Evolutionary conservation across 805 yeast genomes (phyloP), one percentile per base, ranked within the genome.

Genomic region (Blastobotrys attinorum): DNA sequence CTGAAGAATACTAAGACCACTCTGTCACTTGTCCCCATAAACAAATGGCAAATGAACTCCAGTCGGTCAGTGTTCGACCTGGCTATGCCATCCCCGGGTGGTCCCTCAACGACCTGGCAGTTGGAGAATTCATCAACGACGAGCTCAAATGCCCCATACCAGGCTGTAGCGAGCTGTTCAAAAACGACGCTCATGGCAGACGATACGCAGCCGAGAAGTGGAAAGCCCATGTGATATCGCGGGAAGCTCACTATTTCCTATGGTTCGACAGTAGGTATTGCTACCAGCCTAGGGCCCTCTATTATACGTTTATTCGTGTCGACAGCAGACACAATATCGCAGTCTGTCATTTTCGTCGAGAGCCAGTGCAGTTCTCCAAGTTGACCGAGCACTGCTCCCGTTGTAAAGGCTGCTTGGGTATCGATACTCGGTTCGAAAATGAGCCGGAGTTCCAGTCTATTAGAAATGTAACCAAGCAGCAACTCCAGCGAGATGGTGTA

Each of bases 281-380:
- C 20, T 32, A 32, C 10, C 36, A 32, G 36, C 20, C 36, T 5
- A 17, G 21, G 17, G 5, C 36, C 11, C 36, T 32, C 18, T 20
- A 15, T 13, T 16, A 32, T 11, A 32, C 36, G 17, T 32, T 32
- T 17, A 32, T 32, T 4, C 17, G 20, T 4, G 10, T 32, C 21
- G 36, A 32, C 20, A 15, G 18, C 5, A n/a, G 21, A 32, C 18
- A 32, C 10, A n/a, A 22, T 4, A 32, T 32, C 21, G 36, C 36
- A 20, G 21, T 32, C 3, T 32, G 21, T 11, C 36, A 32, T 16
- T 6, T 32, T 22, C 17, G 36, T 3, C 36, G 36, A 13, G 36
- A 32, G 21, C 22, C 51, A 46, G 43, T 43, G 37, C 16, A 33
- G n/a, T 18, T 34, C 17, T 38, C 17, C 37, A 32, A 35, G 27